Conservation (phyloP, 2,329 filamentous ascomycete genomes). For the Aspergillus floridensis region DNA sequence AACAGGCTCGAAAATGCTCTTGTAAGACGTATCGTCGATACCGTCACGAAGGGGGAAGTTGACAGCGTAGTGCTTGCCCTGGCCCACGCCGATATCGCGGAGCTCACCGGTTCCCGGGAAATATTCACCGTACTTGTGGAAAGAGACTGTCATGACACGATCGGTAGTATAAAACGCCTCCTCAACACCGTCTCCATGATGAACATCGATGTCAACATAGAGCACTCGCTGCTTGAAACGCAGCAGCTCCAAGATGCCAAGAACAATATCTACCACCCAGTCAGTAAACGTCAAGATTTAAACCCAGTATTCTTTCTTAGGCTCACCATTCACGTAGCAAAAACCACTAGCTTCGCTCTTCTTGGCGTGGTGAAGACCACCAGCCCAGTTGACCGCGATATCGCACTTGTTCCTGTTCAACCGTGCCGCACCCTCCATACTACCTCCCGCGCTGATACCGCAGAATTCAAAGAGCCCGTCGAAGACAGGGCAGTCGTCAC, state of each 20-base stretch:
- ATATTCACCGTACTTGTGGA: slow-evolving; percentile 72
- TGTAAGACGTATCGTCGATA: slow-evolving; percentile 66
- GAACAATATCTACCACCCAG: slow-evolving; percentile 56
- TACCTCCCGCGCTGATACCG: slow-evolving; percentile 66
- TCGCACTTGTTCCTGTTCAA: slow-evolving; percentile 68
- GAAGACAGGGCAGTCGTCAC: slow-evolving; percentile 64
- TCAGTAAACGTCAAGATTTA: slow-evolving; percentile 13
- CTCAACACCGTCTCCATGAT: slow-evolving; percentile 67
- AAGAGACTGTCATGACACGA: slow-evolving; percentile 69
- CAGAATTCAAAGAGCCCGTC: slow-evolving; percentile 70
- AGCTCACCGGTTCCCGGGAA: slow-evolving; percentile 69
- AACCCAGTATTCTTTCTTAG: not conserved
- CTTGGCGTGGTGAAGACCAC: slow-evolving; percentile 94
- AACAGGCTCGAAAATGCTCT: slow-evolving; percentile 66
- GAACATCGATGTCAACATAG: slow-evolving; percentile 67
- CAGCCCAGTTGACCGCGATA: slow-evolving; percentile 79
- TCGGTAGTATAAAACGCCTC: slow-evolving; percentile 71
- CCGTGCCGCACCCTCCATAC: slow-evolving; percentile 68
- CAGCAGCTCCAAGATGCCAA: slow-evolving; percentile 63
- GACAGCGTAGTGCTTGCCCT: slow-evolving; percentile 65
- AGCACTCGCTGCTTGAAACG: slow-evolving; percentile 63
- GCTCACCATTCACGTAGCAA: slow-evolving; percentile 85
- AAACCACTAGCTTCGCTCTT: slow-evolving; percentile 93
- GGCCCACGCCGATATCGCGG: slow-evolving; percentile 65
- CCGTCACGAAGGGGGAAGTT: slow-evolving; percentile 69